Evolutionary conservation across 1,284 basidiomycete genomes (phyloP).

Genomic region (Heliocybe sulcata): DNA sequence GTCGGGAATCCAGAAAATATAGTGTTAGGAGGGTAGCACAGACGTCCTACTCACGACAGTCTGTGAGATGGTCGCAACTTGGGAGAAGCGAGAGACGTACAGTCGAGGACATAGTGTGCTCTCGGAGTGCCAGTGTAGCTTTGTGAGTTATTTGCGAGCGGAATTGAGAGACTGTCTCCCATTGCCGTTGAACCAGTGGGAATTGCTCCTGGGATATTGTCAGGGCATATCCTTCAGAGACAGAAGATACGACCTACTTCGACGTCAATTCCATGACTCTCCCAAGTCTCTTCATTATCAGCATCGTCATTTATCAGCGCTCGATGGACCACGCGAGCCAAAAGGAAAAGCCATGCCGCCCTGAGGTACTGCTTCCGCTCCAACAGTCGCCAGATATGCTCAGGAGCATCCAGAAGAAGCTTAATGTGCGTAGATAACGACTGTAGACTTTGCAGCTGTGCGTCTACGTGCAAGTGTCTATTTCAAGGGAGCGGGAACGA

Average conservation of each 20-base stretch:
- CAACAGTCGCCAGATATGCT: slow-evolving; percentile 81
- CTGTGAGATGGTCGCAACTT: slow-evolving; percentile 6
- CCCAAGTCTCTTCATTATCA: slow-evolving; percentile 57
- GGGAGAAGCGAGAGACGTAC: slow-evolving; percentile 22
- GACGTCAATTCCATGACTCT: slow-evolving; percentile 53
- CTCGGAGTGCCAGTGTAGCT: slow-evolving; percentile 68
- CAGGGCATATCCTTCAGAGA: slow-evolving; percentile 6
- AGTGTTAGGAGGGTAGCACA: slow-evolving; percentile 75
- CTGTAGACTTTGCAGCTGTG: slow-evolving; percentile 62
- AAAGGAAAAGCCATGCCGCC: slow-evolving; percentile 81
- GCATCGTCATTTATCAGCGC: slow-evolving; percentile 53
- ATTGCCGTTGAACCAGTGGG: slow-evolving; percentile 81
- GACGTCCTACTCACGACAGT: slow-evolving; percentile 38
- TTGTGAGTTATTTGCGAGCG: slow-evolving; percentile 80
- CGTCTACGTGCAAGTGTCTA: slow-evolving; percentile 37
- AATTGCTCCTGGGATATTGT: slow-evolving; percentile 55
- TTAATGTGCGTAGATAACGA: slow-evolving; percentile 83
- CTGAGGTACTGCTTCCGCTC: slow-evolving; percentile 72
- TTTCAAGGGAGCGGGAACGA: neutral
- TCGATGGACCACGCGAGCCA: slow-evolving; percentile 76
- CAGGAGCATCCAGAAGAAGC: slow-evolving; percentile 80
- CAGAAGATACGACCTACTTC: slow-evolving; percentile 31
- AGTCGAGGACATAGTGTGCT: slow-evolving; percentile 38
- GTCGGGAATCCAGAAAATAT: slow-evolving; percentile 78
- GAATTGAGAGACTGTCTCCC: slow-evolving; percentile 82